Conservation (phyloP, 495 filamentous ascomycete species). For the Penicillium tannophilum region DNA sequence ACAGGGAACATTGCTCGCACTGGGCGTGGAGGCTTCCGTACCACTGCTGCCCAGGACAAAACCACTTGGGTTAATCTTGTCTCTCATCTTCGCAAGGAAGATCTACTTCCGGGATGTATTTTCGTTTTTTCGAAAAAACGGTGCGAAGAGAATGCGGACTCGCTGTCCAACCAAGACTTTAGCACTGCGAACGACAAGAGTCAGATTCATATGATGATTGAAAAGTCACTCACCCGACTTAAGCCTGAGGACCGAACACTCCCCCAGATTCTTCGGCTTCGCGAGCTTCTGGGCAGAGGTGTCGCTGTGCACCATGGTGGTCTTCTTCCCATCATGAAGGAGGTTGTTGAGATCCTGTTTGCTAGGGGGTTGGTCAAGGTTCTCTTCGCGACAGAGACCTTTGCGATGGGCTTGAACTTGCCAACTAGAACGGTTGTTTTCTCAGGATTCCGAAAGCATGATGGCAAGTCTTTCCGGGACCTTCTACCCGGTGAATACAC, state of each 20-base stretch:
- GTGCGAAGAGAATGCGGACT: slow-evolving; percentile 96
- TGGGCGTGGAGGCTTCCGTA: slow-evolving; percentile 79
- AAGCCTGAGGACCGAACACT: slow-evolving; percentile 87
- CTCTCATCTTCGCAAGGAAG: slow-evolving; percentile 83
- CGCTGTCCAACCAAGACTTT: slow-evolving; percentile 91
- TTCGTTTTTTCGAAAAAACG: slow-evolving; percentile 98
- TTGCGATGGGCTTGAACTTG: slow-evolving; percentile 96
- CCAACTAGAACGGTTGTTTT: slow-evolving; percentile 97
- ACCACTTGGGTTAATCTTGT: slow-evolving; percentile 97
- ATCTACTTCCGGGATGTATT: slow-evolving; percentile 86
- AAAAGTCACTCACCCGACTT: slow-evolving; percentile 89
- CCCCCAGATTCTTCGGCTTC: slow-evolving; percentile 85
- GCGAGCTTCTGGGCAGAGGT: slow-evolving; percentile 83
- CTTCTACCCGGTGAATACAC: slow-evolving; percentile 95
- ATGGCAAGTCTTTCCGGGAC: slow-evolving; percentile 88
- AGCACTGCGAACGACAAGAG: slow-evolving; percentile 93
- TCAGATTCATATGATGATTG: slow-evolving; percentile 93
- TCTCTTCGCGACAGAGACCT: slow-evolving; percentile 96
- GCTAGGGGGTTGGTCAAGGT: slow-evolving; percentile 94
- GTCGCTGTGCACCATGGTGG: slow-evolving; percentile 97
- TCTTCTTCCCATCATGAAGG: slow-evolving; percentile 93
- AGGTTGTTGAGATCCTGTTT: slow-evolving; percentile 96
- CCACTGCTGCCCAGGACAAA: slow-evolving; percentile 87
- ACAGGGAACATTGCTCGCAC: slow-evolving; percentile 86
- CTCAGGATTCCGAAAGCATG: slow-evolving; percentile 94